A percentile compares a stretch with the other conserved stretches of the same genome.
Conservation (phyloP, 805 yeast genomes). For the Wickerhamiella cacticola region DNA sequence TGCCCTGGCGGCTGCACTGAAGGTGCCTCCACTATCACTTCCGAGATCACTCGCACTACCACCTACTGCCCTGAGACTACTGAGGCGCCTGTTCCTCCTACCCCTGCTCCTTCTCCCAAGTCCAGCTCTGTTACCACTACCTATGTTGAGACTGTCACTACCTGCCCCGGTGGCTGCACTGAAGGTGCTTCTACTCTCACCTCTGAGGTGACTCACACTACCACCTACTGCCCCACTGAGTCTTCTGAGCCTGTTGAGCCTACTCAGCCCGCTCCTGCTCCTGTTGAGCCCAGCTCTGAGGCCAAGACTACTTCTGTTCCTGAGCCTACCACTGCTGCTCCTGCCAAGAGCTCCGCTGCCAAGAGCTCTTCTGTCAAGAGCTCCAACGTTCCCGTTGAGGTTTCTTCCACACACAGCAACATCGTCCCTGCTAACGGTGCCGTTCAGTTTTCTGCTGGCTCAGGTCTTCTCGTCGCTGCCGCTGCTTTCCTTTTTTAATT, state of each 20-base stretch:
- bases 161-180: conserved; percentile 11
- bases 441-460: background rate
- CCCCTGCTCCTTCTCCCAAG: conserved; percentile 23
- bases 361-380: background rate
- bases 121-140: conserved; percentile 18
- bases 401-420: background rate
- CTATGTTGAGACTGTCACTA: conserved; percentile 9
- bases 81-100: background rate
- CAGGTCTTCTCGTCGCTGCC: background rate
- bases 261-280: background rate
- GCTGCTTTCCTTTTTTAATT: conserved; percentile 3
- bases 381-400: background rate
- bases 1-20: conserved; percentile 11
- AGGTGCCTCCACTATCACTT: conserved; percentile 4
- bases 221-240: conserved; percentile 3
- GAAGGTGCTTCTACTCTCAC: conserved; percentile 6
- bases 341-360: conserved; percentile 24
- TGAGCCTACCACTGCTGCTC: background rate
- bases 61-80: background rate
- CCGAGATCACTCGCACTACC: conserved; percentile 1
- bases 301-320: background rate
- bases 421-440: conserved; percentile 7
- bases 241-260: background rate
- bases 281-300: background rate
- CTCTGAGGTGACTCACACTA: background rate